Conservation (phyloP, 495 filamentous ascomycete species). For the Xylaria flabelliformis region DNA sequence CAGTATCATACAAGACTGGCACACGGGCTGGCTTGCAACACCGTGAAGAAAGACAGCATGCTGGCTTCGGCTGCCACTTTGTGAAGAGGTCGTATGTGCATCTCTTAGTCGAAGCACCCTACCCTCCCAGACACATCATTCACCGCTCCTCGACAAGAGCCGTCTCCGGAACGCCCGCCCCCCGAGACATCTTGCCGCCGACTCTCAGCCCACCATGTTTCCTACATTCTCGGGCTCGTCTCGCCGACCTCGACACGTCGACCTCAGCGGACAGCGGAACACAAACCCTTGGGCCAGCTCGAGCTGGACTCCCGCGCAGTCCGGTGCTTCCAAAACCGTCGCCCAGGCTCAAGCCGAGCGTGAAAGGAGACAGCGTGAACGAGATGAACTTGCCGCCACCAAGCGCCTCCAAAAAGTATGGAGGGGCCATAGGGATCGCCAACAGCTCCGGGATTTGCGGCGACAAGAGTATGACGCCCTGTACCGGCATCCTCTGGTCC, state of each 20-base stretch:
- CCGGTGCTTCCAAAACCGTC: constrained; percentile 76
- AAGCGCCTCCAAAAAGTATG: constrained; percentile 80
- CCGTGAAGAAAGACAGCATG: constrained; percentile 22
- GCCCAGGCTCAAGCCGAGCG: constrained; percentile 87
- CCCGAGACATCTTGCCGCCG: background rate
- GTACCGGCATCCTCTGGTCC: constrained; percentile 33
- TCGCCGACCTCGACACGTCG: constrained; percentile 86
- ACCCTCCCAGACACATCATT: background rate
- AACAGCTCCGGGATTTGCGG: constrained; percentile 60
- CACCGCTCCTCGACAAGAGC: background rate
- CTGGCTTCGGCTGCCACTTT: background rate
- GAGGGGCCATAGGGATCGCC: constrained; percentile 76
- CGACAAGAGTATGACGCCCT: constrained; percentile 72
- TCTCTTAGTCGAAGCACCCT: background rate
- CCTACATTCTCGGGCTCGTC: constrained; percentile 87
- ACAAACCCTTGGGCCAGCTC: constrained; percentile 73
- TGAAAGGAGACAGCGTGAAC: constrained; percentile 77
- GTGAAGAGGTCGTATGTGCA: constrained; percentile 6
- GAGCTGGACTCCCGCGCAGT: constrained; percentile 51
- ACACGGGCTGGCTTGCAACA: constrained; percentile 13
- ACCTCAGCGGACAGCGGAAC: constrained; percentile 82
- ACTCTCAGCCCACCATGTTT: constrained; percentile 67
- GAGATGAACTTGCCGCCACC: constrained; percentile 76
- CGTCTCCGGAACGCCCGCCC: background rate
- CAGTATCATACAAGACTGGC: background rate